These are phyloP conservation scores for Aspergillus sp. DNA, from an alignment of 2,329 filamentous ascomycete genomes.

Conservation along the genomic window DNA sequence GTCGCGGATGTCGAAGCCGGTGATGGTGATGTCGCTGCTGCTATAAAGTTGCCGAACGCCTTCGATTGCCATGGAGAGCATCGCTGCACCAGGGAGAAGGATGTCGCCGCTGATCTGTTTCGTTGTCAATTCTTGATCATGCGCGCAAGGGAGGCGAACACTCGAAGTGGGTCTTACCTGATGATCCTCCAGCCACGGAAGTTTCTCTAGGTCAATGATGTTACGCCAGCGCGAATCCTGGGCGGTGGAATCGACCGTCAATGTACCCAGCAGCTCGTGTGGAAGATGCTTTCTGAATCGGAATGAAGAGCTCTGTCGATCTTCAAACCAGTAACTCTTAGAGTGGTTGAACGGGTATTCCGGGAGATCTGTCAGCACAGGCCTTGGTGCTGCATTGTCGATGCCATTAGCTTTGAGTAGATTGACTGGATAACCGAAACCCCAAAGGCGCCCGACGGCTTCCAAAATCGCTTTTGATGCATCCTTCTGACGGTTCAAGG, in stretches of 20 bases:
- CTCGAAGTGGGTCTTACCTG: neutral
- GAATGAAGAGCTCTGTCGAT: neutral
- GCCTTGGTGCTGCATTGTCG: neutral
- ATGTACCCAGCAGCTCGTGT: neutral
- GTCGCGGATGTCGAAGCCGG: too few relatives aligned
- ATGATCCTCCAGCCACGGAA: slow-evolving; percentile 1
- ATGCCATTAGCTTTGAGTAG: neutral
- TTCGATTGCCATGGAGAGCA: neutral
- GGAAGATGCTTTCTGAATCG: neutral
- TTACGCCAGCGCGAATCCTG: neutral
- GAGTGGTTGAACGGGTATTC: slow-evolving; percentile 1
- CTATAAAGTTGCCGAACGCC: neutral
- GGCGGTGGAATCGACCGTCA: neutral
- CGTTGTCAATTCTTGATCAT: too few relatives aligned
- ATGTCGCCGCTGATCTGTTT: neutral
- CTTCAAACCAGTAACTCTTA: neutral
- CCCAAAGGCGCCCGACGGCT: neutral
- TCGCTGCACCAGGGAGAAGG: neutral
- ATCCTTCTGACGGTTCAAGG: neutral
- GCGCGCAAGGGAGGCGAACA: too few relatives aligned
- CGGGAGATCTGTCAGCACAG: neutral
- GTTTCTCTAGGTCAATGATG: neutral
- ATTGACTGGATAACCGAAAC: neutral
- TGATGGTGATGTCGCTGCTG: too few relatives aligned
- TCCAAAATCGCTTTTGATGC: neutral